phyloP scores from a whole-genome alignment of 2,329 filamentous ascomycete species.

The Verticillium nubilum region DNA sequence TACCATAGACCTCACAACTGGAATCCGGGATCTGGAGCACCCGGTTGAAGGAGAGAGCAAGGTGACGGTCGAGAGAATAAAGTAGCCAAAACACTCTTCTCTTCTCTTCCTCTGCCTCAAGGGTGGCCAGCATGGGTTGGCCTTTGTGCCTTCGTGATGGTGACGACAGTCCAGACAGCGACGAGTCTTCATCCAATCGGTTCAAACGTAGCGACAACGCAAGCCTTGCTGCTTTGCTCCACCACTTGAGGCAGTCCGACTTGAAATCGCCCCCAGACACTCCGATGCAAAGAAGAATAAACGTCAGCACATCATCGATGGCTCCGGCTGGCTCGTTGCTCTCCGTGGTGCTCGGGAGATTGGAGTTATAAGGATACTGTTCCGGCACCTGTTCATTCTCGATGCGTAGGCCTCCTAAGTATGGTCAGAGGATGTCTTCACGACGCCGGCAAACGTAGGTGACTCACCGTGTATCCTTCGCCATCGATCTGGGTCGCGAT shows the following conservation, averaged over 20 bases:
- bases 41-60: conserved; percentile 40
- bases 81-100: conserved; percentile 42
- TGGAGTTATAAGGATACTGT: conserved; percentile 14
- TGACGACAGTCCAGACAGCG: conserved; percentile 24
- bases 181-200: conserved; percentile 28
- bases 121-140: conserved; percentile 15
- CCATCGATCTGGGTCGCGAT: conserved; percentile 30
- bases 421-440: not conserved
- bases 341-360: conserved; percentile 21
- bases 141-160: conserved; percentile 24
- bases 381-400: conserved; percentile 24
- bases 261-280: conserved; percentile 44
- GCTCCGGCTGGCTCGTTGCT: conserved; percentile 27
- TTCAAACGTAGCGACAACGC: conserved; percentile 30
- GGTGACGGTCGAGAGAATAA: conserved; percentile 39
- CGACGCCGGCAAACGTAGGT: not conserved
- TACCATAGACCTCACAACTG: conserved; percentile 35
- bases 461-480: conserved; percentile 26
- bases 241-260: conserved; percentile 41
- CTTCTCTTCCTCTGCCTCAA: conserved; percentile 40
- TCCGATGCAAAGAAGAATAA: conserved; percentile 37
- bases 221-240: conserved; percentile 34
- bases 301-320: conserved; percentile 38
- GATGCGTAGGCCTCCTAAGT: conserved; percentile 23
- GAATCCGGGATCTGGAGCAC: conserved; percentile 37